Percentiles rank a stretch among this genome's conserved stretches.
Conservation (phyloP, 2,329 filamentous ascomycete species). For the Colletotrichum abscissum region DNA sequence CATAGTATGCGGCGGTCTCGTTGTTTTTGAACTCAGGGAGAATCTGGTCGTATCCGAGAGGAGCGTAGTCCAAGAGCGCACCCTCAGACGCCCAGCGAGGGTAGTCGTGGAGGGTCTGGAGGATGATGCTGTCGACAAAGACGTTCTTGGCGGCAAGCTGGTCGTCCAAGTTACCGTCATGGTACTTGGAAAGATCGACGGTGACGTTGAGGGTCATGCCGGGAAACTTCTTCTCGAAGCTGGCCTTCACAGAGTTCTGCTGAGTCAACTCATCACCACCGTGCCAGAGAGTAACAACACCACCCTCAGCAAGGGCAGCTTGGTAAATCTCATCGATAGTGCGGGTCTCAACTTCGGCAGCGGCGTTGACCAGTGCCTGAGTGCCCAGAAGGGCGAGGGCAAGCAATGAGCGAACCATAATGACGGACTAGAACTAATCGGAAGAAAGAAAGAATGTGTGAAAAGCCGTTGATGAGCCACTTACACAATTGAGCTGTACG, state of each 20-base stretch:
- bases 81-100: conserved; percentile 61
- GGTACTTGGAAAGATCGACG: conserved; percentile 67
- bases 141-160: conserved; percentile 52
- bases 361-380: conserved; percentile 26
- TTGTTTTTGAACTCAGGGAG: conserved; percentile 53
- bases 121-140: conserved; percentile 56
- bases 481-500: too few relatives aligned
- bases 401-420: conserved; percentile 24
- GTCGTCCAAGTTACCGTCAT: conserved; percentile 58
- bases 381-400: conserved; percentile 23
- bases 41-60: conserved; percentile 56
- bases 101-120: conserved; percentile 65
- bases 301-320: conserved; percentile 59
- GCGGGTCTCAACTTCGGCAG: conserved; percentile 52
- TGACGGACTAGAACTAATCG: neutral
- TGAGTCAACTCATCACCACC: conserved; percentile 59
- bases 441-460: neutral
- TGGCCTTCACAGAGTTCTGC: conserved; percentile 50
- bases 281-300: conserved; percentile 57
- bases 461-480: neutral
- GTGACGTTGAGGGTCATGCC: conserved; percentile 63
- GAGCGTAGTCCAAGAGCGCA: conserved; percentile 60
- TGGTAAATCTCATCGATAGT: conserved; percentile 61
- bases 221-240: conserved; percentile 60
- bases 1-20: conserved; percentile 53